phyloP scores from a whole-genome alignment of 2,329 filamentous ascomycete species.

The Aplosporella prunicola region DNA sequence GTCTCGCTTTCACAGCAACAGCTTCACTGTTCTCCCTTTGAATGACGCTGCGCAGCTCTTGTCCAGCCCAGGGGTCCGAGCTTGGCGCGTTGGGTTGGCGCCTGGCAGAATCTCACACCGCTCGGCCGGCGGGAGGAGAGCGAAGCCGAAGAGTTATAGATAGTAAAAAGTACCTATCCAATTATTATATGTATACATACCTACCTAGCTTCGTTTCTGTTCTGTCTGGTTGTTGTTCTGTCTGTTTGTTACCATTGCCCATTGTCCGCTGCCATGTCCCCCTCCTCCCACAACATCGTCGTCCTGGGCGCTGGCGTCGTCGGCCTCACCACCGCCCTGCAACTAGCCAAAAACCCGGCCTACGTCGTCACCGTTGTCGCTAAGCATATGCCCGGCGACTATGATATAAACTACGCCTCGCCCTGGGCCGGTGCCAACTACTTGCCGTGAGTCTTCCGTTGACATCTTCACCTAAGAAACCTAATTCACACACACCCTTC shows the following conservation, averaged over 20 bases:
- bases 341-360: constrained; percentile 46
- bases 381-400: constrained; percentile 90
- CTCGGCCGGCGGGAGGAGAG: neutral
- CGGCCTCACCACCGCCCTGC: constrained; percentile 55
- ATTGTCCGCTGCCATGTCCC: constrained; percentile 11
- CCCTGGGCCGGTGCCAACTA: constrained; percentile 83
- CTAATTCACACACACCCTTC: neutral
- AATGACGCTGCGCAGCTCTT: constrained; percentile 9
- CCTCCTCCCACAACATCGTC: too few relatives aligned
- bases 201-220: too few relatives aligned
- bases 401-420: constrained; percentile 81
- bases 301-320: constrained; percentile 52
- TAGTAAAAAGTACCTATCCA: too few relatives aligned
- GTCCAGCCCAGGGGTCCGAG: constrained; percentile 10
- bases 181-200: constrained; percentile 2
- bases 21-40: constrained; percentile 11
- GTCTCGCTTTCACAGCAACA: constrained; percentile 7
- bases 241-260: constrained; percentile 8
- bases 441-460: constrained; percentile 37
- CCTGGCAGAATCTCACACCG: neutral
- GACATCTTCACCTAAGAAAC: neutral
- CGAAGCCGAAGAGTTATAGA: too few relatives aligned
- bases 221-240: too few relatives aligned
- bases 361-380: constrained; percentile 62
- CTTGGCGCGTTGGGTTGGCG: constrained; percentile 4